Evolutionary conservation across 306 rosid genomes (phyloP).

Genomic region (Cicer cuneatum): DNA sequence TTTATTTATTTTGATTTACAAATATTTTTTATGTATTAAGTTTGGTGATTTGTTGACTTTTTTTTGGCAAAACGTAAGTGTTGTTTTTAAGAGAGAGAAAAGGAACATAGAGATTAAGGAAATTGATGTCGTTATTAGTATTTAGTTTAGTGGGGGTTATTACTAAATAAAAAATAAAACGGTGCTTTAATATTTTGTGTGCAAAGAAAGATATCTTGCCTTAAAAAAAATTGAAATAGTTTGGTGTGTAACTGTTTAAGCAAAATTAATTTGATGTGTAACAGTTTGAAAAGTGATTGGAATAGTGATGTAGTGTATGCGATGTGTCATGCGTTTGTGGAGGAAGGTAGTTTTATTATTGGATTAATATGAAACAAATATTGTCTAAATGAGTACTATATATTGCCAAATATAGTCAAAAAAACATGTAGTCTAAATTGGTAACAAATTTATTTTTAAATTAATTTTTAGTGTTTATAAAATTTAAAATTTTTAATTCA

Average conservation of each 20-base stretch:
- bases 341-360: slow-evolving; percentile 8
- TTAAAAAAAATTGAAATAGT: neutral
- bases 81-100: neutral
- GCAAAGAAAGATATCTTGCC: neutral
- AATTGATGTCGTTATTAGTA: neutral
- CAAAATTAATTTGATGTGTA: neutral
- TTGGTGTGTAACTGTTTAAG: slow-evolving; percentile 9
- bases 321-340: slow-evolving; percentile 20
- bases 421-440: no score
- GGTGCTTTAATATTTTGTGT: neutral
- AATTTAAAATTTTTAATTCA: no score
- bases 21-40: neutral
- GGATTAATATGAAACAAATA: neutral
- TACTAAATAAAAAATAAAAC: neutral
- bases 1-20: neutral
- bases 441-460: no score
- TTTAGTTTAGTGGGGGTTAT: slow-evolving; percentile 2
- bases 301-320: neutral
- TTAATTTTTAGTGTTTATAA: no score
- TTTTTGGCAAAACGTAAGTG: neutral
- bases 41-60: neutral
- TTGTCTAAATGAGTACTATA: neutral
- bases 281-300: slow-evolving; percentile 16
- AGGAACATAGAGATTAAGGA: neutral
- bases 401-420: no score